Conservation (phyloP, 257 asterid species). For the Thymus mandschuricus region DNA sequence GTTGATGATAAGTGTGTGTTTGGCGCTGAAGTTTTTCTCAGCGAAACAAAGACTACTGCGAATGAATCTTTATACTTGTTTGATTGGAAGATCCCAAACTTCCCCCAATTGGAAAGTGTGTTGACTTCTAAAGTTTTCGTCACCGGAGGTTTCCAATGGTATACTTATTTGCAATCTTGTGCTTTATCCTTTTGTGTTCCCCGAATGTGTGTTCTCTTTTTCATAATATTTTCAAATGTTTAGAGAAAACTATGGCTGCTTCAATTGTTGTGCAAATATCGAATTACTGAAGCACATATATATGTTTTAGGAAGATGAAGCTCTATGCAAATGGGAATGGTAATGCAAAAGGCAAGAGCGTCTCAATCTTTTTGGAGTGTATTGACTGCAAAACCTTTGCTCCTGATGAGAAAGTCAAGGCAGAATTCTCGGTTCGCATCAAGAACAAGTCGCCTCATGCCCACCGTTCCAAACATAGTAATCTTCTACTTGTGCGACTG, state of each 20-base stretch:
- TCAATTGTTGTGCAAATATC: no score
- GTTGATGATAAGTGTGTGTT: not conserved
- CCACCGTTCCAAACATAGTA: not conserved
- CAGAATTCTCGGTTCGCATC: not conserved
- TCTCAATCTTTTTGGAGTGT: not conserved
- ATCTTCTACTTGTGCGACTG: not conserved
- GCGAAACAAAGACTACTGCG: not conserved
- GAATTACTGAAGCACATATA: not conserved
- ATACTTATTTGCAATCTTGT: not conserved
- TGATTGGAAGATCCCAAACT: constrained; percentile 8
- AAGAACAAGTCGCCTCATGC: not conserved
- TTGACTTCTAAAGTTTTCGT: not conserved
- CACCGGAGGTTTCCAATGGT: constrained; percentile 12
- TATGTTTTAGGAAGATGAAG: constrained; percentile 1
- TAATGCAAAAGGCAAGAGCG: not conserved
- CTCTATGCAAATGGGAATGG: not conserved
- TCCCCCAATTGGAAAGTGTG: not conserved
- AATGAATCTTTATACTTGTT: not conserved
- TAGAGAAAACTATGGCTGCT: no score
- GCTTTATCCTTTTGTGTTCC: no score
- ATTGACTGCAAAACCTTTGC: not conserved
- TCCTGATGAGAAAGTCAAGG: not conserved
- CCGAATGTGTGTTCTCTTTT: no score
- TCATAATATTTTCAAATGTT: no score
- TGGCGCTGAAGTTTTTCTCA: constrained; percentile 2